Percentiles rank a stretch among this genome's conserved stretches.
phyloP scores from a whole-genome alignment of 768 basidiomycete genomes.

The Boletus rubroflammeus region DNA sequence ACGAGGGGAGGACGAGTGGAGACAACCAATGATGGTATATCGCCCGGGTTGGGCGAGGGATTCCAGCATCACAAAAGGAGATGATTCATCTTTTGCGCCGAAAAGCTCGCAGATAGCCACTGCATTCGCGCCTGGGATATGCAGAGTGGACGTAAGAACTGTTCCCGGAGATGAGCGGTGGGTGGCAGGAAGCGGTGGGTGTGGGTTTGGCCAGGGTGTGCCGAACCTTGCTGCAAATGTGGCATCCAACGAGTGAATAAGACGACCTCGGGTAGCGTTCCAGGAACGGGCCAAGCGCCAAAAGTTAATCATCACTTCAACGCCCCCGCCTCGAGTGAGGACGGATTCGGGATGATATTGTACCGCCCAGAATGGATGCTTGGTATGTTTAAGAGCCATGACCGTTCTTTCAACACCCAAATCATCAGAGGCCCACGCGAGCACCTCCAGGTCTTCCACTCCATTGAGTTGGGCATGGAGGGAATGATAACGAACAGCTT shows the following conservation, averaged over 20 bases:
- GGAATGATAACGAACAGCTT: slow-evolving; percentile 79
- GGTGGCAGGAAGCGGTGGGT: slow-evolving; percentile 19
- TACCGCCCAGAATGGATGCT: slow-evolving; percentile 78
- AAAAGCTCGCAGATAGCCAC: slow-evolving; percentile 57
- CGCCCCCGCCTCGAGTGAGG: slow-evolving; percentile 63
- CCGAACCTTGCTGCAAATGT: slow-evolving; percentile 39
- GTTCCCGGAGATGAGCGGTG: slow-evolving; percentile 21
- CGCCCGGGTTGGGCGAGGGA: slow-evolving; percentile 74
- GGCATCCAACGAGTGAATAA: slow-evolving; percentile 40
- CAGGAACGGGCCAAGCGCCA: slow-evolving; percentile 66
- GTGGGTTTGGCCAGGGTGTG: slow-evolving; percentile 54
- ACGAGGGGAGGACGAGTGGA: slow-evolving; percentile 50
- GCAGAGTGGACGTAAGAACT: slow-evolving; percentile 40
- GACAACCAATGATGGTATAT: slow-evolving; percentile 66
- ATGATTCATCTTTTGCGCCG: slow-evolving; percentile 52
- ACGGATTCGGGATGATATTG: slow-evolving; percentile 90
- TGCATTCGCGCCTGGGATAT: slow-evolving; percentile 41
- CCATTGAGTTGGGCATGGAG: slow-evolving; percentile 55
- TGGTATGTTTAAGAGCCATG: slow-evolving; percentile 68
- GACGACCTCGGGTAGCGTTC: slow-evolving; percentile 40
- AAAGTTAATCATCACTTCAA: slow-evolving; percentile 69
- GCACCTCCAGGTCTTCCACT: slow-evolving; percentile 50
- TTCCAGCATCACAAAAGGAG: slow-evolving; percentile 70
- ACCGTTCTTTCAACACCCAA: slow-evolving; percentile 64
- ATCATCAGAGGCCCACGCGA: slow-evolving; percentile 73